Evolutionary conservation across 805 yeast genomes (phyloP).

Genomic region (Candida taoyuanica): DNA sequence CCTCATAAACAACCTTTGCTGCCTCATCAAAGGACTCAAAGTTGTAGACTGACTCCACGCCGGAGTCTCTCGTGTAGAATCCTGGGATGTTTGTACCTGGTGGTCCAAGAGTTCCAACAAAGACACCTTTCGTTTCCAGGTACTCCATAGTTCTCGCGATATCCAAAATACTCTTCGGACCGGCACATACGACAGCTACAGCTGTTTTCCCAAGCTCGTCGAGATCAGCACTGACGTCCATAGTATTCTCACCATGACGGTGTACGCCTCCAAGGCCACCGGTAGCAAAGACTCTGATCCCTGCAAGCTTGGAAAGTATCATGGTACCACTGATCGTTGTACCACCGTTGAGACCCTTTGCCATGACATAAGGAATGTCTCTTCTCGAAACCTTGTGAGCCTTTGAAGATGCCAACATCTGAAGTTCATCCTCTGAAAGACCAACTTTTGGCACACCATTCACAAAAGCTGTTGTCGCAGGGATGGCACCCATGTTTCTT

Average conservation of each 20-base stretch:
- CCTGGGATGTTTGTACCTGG: slow-evolving; percentile 65
- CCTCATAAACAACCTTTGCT: slow-evolving; percentile 54
- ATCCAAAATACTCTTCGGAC: slow-evolving; percentile 84
- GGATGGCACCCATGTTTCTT: slow-evolving; percentile 61
- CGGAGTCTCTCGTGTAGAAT: slow-evolving; percentile 73
- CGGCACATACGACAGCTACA: slow-evolving; percentile 87
- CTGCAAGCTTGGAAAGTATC: slow-evolving; percentile 72
- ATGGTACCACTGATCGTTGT: slow-evolving; percentile 88
- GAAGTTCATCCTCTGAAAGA: slow-evolving; percentile 42
- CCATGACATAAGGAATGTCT: slow-evolving; percentile 71
- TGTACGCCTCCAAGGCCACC: slow-evolving; percentile 95
- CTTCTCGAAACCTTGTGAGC: slow-evolving; percentile 71
- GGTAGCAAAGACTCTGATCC: slow-evolving; percentile 82
- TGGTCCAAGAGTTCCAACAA: slow-evolving; percentile 65
- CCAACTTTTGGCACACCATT: slow-evolving; percentile 74
- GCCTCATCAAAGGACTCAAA: slow-evolving; percentile 52
- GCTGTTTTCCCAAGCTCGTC: slow-evolving; percentile 82
- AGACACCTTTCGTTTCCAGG: slow-evolving; percentile 87
- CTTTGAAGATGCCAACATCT: slow-evolving; percentile 34
- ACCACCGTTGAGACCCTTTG: slow-evolving; percentile 66
- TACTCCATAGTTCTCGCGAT: slow-evolving; percentile 78
- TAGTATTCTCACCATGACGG: slow-evolving; percentile 63
- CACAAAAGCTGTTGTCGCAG: slow-evolving; percentile 82
- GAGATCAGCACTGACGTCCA: slow-evolving; percentile 85
- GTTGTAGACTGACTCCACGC: slow-evolving; percentile 63